These are phyloP conservation scores for Auxenochlorella pyrenoidosa DNA, from an alignment of 139 green algal species.

Conservation along the genomic window DNA sequence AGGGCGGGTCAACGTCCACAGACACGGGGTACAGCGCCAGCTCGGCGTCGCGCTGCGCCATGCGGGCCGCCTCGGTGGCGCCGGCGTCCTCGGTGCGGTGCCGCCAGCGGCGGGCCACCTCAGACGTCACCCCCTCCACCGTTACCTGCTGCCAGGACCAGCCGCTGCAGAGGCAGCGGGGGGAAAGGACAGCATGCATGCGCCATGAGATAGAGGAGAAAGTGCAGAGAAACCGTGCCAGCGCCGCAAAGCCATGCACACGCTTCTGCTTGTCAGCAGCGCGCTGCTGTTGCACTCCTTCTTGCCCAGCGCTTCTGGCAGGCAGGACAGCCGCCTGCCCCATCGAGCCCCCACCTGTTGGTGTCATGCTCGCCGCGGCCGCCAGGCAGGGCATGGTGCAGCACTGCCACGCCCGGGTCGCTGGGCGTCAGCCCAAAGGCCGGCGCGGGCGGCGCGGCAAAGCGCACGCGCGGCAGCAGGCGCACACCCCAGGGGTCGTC, in stretches of 20 bases:
- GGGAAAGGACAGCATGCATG: too few species aligned
- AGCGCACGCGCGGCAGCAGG: slow-evolving; percentile 79
- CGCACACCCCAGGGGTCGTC: slow-evolving; percentile 72
- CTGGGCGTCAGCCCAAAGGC: slow-evolving; percentile 54
- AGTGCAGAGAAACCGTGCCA: too few species aligned
- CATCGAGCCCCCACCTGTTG: not conserved
- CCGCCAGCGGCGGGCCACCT: slow-evolving; percentile 18
- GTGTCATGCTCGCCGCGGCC: not conserved
- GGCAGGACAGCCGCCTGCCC: not conserved
- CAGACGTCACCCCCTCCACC: not conserved
- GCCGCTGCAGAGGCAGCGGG: not conserved
- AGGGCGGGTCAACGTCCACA: slow-evolving; percentile 71
- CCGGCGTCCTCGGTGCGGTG: not conserved
- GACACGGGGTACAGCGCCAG: slow-evolving; percentile 72
- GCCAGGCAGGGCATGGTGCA: slow-evolving; percentile 80
- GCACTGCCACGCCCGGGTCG: slow-evolving; percentile 63
- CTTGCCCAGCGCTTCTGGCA: too few species aligned
- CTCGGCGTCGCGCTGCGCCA: slow-evolving; percentile 20
- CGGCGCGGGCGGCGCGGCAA: slow-evolving; percentile 52
- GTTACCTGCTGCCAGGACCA: slow-evolving; percentile 9
- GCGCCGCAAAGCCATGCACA: too few species aligned
- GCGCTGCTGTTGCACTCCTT: not conserved
- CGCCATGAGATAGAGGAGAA: too few species aligned
- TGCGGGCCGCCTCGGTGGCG: not conserved
- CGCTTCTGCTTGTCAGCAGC: too few species aligned